Conservation (phyloP, 805 yeast genomes). For the Candida wancherniae region DNA sequence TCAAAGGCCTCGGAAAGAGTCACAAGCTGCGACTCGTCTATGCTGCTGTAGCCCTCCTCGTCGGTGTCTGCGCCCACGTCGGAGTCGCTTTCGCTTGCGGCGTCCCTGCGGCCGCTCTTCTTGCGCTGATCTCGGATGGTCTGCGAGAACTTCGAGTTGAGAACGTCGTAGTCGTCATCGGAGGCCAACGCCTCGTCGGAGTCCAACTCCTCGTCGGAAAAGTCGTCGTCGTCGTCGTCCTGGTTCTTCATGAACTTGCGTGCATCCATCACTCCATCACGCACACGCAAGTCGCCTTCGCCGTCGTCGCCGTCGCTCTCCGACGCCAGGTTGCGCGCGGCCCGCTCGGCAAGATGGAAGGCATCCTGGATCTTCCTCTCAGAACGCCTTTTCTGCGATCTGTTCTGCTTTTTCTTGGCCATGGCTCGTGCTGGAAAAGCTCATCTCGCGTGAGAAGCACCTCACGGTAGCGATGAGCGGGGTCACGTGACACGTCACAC, state of each 20-base stretch:
- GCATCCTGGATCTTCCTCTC: conserved; percentile 38
- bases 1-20: conserved; percentile 90
- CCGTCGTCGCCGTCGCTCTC: conserved; percentile 18
- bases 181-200: conserved; percentile 89
- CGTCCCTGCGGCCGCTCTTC: conserved; percentile 23
- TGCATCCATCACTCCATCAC: conserved; percentile 40
- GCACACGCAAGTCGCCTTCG: conserved; percentile 20
- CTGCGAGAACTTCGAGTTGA: conserved; percentile 65
- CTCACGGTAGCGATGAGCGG: too few relatives aligned
- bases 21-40: conserved; percentile 71
- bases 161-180: conserved; percentile 61
- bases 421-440: too few relatives aligned
- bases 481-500: too few relatives aligned
- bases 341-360: conserved; percentile 41
- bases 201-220: conserved; percentile 65
- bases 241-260: conserved; percentile 27
- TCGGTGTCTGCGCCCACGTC: conserved; percentile 1
- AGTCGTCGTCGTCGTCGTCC: conserved; percentile 22
- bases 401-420: conserved; percentile 15
- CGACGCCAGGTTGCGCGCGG: conserved; percentile 23
- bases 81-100: background rate
- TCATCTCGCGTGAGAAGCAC: too few relatives aligned
- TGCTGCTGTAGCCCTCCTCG: conserved; percentile 57
- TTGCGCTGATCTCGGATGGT: conserved; percentile 53
- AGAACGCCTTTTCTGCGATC: conserved; percentile 29